Evolutionary conservation across 331 rosid species (phyloP).

Genomic region (Prunus yedoensis): DNA sequence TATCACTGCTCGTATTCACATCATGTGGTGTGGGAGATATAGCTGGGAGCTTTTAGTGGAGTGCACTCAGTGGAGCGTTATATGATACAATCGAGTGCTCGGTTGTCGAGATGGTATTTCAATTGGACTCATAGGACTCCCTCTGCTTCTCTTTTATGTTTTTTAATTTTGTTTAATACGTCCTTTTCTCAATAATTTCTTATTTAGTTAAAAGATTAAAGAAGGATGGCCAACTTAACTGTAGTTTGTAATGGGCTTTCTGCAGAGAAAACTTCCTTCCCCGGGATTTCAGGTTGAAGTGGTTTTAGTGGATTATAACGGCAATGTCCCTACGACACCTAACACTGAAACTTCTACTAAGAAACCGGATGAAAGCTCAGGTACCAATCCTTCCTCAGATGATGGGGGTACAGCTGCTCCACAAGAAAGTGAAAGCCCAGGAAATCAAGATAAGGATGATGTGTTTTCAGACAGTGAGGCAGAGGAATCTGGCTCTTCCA

Average conservation of each 20-base stretch:
- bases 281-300: constrained; percentile 96
- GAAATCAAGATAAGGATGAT: constrained; percentile 64
- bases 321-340: constrained; percentile 36
- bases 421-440: constrained; percentile 38
- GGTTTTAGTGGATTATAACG: constrained; percentile 69
- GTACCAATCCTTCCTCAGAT: constrained; percentile 41
- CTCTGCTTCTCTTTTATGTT: background rate
- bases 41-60: background rate
- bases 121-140: background rate
- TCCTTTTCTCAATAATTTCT: background rate
- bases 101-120: background rate
- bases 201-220: background rate
- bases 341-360: constrained; percentile 40
- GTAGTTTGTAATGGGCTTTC: constrained; percentile 15
- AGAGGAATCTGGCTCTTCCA: constrained; percentile 64
- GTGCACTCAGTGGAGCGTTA: too few relatives aligned
- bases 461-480: constrained; percentile 85
- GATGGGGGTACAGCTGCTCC: constrained; percentile 35
- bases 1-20: background rate
- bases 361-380: constrained; percentile 68
- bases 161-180: background rate
- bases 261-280: constrained; percentile 94
- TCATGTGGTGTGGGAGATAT: background rate
- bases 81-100: background rate
- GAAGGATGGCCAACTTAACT: background rate